phyloP scores from a whole-genome alignment of 1,284 basidiomycete species.

The Trichosporon coremiiforme region DNA sequence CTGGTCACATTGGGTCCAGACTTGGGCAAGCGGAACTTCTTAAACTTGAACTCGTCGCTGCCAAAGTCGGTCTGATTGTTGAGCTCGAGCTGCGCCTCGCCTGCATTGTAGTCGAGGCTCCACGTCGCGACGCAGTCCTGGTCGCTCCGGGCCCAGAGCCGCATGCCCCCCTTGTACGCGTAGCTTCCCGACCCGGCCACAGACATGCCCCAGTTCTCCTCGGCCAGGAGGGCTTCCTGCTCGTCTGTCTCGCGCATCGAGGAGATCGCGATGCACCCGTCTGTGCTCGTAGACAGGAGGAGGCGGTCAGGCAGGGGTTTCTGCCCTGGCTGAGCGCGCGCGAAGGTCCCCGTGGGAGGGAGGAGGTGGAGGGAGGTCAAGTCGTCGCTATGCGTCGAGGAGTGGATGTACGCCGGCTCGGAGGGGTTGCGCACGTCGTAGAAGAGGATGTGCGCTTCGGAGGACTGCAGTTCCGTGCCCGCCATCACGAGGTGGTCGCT shows the following conservation, averaged over 20 bases:
- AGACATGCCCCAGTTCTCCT: slow-evolving; percentile 55
- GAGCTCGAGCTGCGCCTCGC: slow-evolving; percentile 49
- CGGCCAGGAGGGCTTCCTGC: slow-evolving; percentile 57
- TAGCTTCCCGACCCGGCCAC: slow-evolving; percentile 50
- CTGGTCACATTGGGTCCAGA: slow-evolving; percentile 35
- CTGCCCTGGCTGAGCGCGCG: slow-evolving; percentile 28
- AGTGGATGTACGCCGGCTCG: slow-evolving; percentile 55
- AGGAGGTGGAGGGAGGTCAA: slow-evolving; percentile 59
- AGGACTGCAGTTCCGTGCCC: slow-evolving; percentile 57
- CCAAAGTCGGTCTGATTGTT: slow-evolving; percentile 37
- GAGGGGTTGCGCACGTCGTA: slow-evolving; percentile 56
- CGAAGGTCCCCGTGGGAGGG: slow-evolving; percentile 49
- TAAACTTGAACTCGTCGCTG: slow-evolving; percentile 44
- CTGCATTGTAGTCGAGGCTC: slow-evolving; percentile 36
- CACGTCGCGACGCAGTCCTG: slow-evolving; percentile 55
- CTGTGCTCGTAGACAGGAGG: slow-evolving; percentile 58
- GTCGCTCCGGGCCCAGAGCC: slow-evolving; percentile 55
- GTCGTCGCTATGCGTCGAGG: slow-evolving; percentile 60
- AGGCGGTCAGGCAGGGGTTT: slow-evolving; percentile 42
- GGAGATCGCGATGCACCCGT: slow-evolving; percentile 57
- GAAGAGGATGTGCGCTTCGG: slow-evolving; percentile 58
- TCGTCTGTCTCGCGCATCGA: slow-evolving; percentile 58
- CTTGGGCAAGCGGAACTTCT: slow-evolving; percentile 36
- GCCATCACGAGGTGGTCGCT: slow-evolving; percentile 56
- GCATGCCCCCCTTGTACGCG: slow-evolving; percentile 40